A percentile compares a stretch with the other conserved stretches of the same genome.
These are phyloP conservation scores for Taiwanofungus camphoratus DNA, from an alignment of 1,284 basidiomycete genomes.

Conservation along the genomic window DNA sequence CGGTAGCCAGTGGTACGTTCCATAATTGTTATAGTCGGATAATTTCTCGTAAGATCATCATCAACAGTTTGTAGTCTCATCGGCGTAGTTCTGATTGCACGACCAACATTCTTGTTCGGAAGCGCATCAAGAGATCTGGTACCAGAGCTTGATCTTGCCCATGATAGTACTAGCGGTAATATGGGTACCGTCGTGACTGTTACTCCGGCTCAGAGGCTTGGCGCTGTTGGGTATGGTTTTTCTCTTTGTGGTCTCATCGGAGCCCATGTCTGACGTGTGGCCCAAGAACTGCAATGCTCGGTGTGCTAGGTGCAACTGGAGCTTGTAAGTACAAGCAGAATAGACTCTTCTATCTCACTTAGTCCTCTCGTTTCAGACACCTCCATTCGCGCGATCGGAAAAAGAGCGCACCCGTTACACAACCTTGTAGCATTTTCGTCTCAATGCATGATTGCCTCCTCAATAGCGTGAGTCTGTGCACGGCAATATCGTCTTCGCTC, in stretches of 20 bases:
- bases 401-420: constrained; percentile 69
- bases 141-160: constrained; percentile 5
- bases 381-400: constrained; percentile 66
- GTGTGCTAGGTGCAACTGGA: constrained; percentile 55
- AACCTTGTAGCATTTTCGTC: constrained; percentile 65
- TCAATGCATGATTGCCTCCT: constrained; percentile 52
- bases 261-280: background rate
- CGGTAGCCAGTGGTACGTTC: constrained; percentile 57
- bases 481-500: background rate
- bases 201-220: constrained; percentile 31
- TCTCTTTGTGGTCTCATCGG: background rate
- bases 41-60: background rate
- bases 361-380: constrained; percentile 38
- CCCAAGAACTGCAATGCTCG: constrained; percentile 46
- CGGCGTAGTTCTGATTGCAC: constrained; percentile 49
- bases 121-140: constrained; percentile 9
- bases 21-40: constrained; percentile 8
- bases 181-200: constrained; percentile 17
- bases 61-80: constrained; percentile 35
- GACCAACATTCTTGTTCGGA: constrained; percentile 31
- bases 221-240: constrained; percentile 30
- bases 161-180: constrained; percentile 5
- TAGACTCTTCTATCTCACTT: background rate
- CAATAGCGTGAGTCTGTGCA: constrained; percentile 36
- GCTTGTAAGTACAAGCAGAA: constrained; percentile 41